phyloP scores from a whole-genome alignment of 1,284 basidiomycete genomes.

The Caloboletus firmus region DNA sequence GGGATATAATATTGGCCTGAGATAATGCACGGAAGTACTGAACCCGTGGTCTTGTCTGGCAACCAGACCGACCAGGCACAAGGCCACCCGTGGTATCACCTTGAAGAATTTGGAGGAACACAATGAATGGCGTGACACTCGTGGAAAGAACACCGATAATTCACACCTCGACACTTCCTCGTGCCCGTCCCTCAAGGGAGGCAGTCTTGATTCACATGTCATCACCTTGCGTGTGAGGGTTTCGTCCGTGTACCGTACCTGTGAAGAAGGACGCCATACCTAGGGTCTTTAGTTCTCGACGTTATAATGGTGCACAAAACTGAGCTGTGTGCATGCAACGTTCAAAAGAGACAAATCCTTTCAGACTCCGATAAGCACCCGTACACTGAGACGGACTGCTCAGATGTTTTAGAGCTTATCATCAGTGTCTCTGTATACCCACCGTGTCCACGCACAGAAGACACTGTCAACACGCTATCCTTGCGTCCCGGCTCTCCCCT shows the following conservation, averaged over 20 bases:
- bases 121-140: no score
- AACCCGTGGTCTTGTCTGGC: not conserved
- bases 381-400: no score
- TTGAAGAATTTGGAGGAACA: not conserved
- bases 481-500: no score
- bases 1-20: not conserved
- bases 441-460: no score
- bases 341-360: no score
- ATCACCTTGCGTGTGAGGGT: slow-evolving; percentile 7
- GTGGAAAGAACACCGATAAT: no score
- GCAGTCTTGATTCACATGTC: slow-evolving; percentile 22
- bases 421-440: no score
- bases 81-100: not conserved
- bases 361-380: no score
- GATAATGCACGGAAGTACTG: not conserved
- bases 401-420: no score
- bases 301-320: no score
- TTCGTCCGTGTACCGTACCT: slow-evolving; percentile 6
- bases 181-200: not conserved
- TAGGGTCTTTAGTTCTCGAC: not conserved
- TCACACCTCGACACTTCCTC: not conserved
- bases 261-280: slow-evolving; percentile 4
- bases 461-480: no score
- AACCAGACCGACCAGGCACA: not conserved
- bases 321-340: no score